Evolutionary conservation across 345 rosid genomes (phyloP), one percentile per base, ranked within the genome.

Genomic region (Bruguiera parviflora): DNA sequence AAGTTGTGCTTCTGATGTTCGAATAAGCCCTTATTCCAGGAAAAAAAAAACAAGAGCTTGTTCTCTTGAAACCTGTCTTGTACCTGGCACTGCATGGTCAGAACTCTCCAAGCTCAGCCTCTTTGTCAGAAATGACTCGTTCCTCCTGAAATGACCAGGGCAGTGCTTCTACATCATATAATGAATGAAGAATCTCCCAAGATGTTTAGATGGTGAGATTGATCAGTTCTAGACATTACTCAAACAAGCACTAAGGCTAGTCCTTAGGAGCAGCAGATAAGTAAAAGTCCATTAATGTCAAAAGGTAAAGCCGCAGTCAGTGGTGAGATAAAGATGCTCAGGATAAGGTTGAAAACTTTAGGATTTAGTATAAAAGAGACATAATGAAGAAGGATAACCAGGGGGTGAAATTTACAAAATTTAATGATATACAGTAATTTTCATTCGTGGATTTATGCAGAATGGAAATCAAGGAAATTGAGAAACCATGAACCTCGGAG

Each of bases 381-480:
- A 68, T 28, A 22, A 10, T 5, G 49, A 13, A 8, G 8, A 33
- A 5, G 8, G 35, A 33, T 2, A 35, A 11, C 11, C 9, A 49
- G 29, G 6, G 7, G 27, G 43, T 56, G 0, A 16, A 13, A 11
- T 21, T 11, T 31, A 46, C 53, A 49, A 53, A 60, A 47, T 24
- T 21, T 53, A 21, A 11, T 20, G 11, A 11, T 21, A 6, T n/a
- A 53, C 11, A 62, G 53, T 61, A 37, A 8, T 61, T 25, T 24
- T 24, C 53, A 35, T 71, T 27, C 22, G 43, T 57, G 24, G 52
- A 49, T 67, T 72, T 79, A 18, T 65, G 73, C 60, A 63, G 47
- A 74, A 77, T 29, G 84, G 27, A 58, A 78, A 59, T n/a, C 61
- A 62, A 61, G 74, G 73, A 65, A 78, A 24, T 39, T 82, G 84